Conservation (phyloP, 169 alveolate species). For the Plasmodium malariae region DNA sequence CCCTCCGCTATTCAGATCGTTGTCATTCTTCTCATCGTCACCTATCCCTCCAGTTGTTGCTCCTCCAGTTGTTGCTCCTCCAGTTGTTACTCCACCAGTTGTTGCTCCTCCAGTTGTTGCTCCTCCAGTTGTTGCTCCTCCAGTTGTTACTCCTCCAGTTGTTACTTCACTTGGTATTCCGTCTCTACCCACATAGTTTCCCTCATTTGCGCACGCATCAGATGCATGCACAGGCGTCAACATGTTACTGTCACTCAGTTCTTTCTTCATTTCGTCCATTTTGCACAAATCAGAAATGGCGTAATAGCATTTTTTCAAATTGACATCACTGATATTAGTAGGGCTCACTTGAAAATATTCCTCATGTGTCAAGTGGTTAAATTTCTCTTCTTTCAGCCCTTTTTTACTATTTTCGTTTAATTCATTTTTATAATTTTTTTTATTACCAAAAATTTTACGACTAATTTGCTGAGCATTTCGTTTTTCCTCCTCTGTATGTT, state of each 20-base stretch:
- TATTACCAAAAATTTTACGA: no score
- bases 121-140: no score
- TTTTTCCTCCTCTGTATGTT: no score
- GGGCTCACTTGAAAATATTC: conserved; percentile 16
- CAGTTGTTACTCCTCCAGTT: no score
- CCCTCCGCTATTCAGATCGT: not conserved
- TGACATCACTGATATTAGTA: not conserved
- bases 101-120: no score
- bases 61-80: not conserved
- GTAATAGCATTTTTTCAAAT: not conserved
- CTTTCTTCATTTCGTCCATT: not conserved
- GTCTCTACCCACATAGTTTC: no score
- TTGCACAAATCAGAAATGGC: conserved; percentile 22
- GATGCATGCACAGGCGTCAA: no score
- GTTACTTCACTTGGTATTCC: no score
- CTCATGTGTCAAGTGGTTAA: not conserved
- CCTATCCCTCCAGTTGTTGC: not conserved
- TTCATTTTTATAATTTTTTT: no score
- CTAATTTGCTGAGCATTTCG: no score
- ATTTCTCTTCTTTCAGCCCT: not conserved
- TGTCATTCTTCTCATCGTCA: not conserved
- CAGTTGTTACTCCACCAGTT: no score
- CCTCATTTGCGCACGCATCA: no score
- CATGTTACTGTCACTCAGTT: not conserved
- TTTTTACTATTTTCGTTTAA: not conserved